phyloP scores from a whole-genome alignment of 495 filamentous ascomycete species.

The Aspergillus nidulans region DNA sequence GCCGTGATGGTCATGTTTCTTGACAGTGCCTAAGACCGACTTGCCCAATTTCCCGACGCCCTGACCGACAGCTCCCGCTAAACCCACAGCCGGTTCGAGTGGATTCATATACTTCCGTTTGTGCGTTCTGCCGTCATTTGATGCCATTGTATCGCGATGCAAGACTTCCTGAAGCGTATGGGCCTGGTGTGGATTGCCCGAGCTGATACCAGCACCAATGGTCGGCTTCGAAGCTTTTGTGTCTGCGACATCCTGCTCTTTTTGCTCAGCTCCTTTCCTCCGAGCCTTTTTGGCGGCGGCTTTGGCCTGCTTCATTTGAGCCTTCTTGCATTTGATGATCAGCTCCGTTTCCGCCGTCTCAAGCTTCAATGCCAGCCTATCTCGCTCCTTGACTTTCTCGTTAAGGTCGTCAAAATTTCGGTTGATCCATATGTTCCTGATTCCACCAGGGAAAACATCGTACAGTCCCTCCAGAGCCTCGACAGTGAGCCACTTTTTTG shows the following conservation, averaged over 20 bases:
- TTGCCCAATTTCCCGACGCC: conserved; percentile 58
- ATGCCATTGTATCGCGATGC: conserved; percentile 20
- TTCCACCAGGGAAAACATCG: conserved; percentile 93
- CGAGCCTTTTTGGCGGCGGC: conserved; percentile 60
- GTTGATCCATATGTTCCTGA: conserved; percentile 96
- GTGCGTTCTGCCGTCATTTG: conserved; percentile 23
- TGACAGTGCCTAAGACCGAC: conserved; percentile 48
- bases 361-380: conserved; percentile 64
- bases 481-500: conserved; percentile 77
- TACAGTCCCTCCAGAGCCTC: conserved; percentile 81
- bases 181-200: conserved; percentile 78
- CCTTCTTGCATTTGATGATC: conserved; percentile 72
- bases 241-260: conserved; percentile 16
- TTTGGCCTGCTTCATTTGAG: conserved; percentile 61
- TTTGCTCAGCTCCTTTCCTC: conserved; percentile 47
- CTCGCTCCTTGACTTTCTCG: conserved; percentile 77
- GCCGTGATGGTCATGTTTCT: conserved; percentile 36
- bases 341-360: conserved; percentile 83
- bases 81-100: conserved; percentile 40
- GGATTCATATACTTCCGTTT: conserved; percentile 23
- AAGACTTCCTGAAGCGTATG: conserved; percentile 68
- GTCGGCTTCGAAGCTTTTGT: conserved; percentile 52
- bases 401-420: conserved; percentile 83
- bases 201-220: conserved; percentile 67
- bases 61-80: conserved; percentile 50